Conservation (phyloP, 257 asterid genomes). For the Nicotiana paniculata region DNA sequence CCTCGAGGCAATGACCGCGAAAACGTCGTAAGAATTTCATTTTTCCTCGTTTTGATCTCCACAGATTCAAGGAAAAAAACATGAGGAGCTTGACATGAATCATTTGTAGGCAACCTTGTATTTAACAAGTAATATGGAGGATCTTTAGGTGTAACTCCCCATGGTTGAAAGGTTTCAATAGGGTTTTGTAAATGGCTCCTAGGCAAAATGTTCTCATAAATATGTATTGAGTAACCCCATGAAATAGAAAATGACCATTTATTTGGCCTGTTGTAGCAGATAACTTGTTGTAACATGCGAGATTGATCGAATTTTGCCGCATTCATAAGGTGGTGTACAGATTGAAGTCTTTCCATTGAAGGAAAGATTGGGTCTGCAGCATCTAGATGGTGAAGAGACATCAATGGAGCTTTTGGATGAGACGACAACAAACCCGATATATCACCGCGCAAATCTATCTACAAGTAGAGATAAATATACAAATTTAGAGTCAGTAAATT, state of each 20-base stretch:
- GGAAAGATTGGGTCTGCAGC: conserved; percentile 59
- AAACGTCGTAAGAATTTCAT: conserved; percentile 29
- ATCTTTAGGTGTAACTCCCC: conserved; percentile 20
- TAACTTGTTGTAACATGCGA: conserved; percentile 63
- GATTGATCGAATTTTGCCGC: conserved; percentile 62
- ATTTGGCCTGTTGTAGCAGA: conserved; percentile 42
- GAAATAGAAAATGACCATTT: conserved; percentile 69
- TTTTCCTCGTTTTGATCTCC: neutral
- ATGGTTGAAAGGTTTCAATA: conserved; percentile 46
- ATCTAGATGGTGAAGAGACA: conserved; percentile 80
- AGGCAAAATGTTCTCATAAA: conserved; percentile 50
- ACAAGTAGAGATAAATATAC: neutral
- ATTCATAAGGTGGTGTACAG: conserved; percentile 63
- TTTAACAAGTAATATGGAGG: conserved; percentile 56
- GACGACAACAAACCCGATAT: conserved; percentile 61
- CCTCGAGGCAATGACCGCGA: conserved; percentile 25
- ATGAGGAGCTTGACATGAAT: conserved; percentile 52
- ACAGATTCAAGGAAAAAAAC: conserved; percentile 38
- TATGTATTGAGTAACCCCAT: conserved; percentile 71
- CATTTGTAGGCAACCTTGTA: conserved; percentile 35
- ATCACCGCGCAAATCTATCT: conserved; percentile 68
- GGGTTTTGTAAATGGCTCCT: conserved; percentile 53
- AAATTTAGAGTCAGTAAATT: neutral
- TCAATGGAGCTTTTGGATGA: conserved; percentile 50
- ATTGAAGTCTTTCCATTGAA: conserved; percentile 29